A percentile compares a stretch with the other conserved stretches of the same genome.
phyloP scores from a whole-genome alignment of 73 alveolate genomes.

The Paraurostyla sp. region DNA sequence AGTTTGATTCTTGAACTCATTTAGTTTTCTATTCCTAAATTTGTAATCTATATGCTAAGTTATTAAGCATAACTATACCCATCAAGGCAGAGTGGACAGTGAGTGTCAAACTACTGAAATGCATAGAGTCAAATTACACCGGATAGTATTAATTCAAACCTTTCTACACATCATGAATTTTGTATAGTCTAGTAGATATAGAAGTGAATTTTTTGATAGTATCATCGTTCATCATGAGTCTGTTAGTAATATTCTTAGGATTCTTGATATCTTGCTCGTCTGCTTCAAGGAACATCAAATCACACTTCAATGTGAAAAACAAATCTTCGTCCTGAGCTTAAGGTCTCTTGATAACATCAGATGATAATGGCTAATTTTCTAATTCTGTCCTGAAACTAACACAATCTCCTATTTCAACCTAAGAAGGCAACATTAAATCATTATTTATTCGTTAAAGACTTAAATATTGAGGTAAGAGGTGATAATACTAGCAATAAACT shows the following conservation, averaged over 20 bases:
- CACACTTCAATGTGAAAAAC: neutral
- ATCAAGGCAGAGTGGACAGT: slow-evolving; percentile 24
- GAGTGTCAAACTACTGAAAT: neutral
- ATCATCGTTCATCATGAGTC: neutral
- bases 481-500: too few relatives aligned
- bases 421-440: too few relatives aligned
- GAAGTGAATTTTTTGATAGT: neutral
- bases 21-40: neutral
- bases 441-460: neutral
- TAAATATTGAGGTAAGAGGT: too few relatives aligned
- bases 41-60: neutral
- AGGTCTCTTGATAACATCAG: too few relatives aligned
- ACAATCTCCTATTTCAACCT: slow-evolving; percentile 51
- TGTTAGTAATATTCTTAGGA: slow-evolving; percentile 4
- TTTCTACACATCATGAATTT: neutral
- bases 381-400: slow-evolving; percentile 45
- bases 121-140: slow-evolving; percentile 7
- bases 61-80: neutral
- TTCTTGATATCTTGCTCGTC: slow-evolving; percentile 32
- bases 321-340: neutral
- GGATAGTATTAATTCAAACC: slow-evolving; percentile 22
- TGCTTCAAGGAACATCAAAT: slow-evolving; percentile 40
- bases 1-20: slow-evolving; percentile 18
- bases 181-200: neutral
- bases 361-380: too few relatives aligned